These are phyloP conservation scores for Domatiomyces globalis DNA, from an alignment of 2,329 filamentous ascomycete genomes.

Conservation along the genomic window DNA sequence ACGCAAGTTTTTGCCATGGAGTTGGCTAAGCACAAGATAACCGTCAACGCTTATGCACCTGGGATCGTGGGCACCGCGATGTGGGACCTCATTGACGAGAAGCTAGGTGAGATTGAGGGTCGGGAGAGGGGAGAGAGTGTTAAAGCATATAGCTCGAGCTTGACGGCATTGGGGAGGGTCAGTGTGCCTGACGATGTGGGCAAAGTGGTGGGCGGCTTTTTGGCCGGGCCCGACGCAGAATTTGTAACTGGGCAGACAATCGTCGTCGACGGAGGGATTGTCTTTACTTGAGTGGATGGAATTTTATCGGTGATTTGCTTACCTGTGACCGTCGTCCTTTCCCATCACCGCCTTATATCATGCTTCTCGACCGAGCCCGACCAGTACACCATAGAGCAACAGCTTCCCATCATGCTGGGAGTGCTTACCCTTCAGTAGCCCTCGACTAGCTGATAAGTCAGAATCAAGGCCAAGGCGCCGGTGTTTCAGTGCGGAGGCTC, in stretches of 20 bases:
- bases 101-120: conserved; percentile 39
- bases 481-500: too few species aligned
- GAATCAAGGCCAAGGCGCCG: too few species aligned
- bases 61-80: conserved; percentile 54
- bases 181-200: conserved; percentile 50
- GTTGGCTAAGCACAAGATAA: conserved; percentile 49
- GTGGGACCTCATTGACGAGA: conserved; percentile 55
- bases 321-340: too few species aligned
- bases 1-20: conserved; percentile 55
- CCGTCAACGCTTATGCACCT: conserved; percentile 52
- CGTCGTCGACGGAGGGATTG: conserved; percentile 47
- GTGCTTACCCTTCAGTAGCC: too few species aligned
- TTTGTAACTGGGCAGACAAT: conserved; percentile 54
- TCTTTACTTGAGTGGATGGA: conserved; percentile 23
- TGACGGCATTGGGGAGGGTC: conserved; percentile 43
- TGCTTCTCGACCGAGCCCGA: too few species aligned
- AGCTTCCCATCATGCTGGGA: too few species aligned
- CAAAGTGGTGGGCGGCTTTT: conserved; percentile 44
- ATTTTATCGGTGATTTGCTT: conserved; percentile 4
- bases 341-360: too few species aligned
- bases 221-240: conserved; percentile 44
- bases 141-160: conserved; percentile 38
- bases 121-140: conserved; percentile 40
- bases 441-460: too few species aligned
- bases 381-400: too few species aligned